Percentiles rank a stretch among this genome's conserved stretches.
Conservation (phyloP, 768 basidiomycete species). For the Pisolithus orientalis region DNA sequence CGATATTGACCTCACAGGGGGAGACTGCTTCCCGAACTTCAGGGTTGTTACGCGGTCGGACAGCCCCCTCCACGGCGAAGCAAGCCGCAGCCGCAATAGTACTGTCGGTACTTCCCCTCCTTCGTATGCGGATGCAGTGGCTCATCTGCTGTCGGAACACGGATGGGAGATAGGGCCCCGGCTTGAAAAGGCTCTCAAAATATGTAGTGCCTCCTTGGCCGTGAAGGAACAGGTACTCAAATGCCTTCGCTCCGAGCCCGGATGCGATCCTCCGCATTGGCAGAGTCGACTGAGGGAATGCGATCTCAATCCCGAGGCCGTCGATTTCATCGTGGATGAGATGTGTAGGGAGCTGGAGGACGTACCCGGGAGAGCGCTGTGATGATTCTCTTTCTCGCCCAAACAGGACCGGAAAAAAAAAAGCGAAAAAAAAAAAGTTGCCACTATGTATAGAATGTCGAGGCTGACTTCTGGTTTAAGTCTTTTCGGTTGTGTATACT, state of each 20-base stretch:
- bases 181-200: slow-evolving; percentile 18
- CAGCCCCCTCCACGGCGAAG: slow-evolving; percentile 8
- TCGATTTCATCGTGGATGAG: slow-evolving; percentile 16
- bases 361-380: not conserved
- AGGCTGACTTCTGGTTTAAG: too few relatives aligned
- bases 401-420: not conserved
- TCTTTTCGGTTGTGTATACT: too few relatives aligned
- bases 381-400: not conserved
- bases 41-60: slow-evolving; percentile 15
- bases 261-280: slow-evolving; percentile 26
- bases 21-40: not conserved
- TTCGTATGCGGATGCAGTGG: slow-evolving; percentile 8
- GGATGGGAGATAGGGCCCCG: slow-evolving; percentile 7
- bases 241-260: slow-evolving; percentile 18
- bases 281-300: slow-evolving; percentile 16
- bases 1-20: slow-evolving; percentile 1
- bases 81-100: not conserved
- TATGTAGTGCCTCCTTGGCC: slow-evolving; percentile 11
- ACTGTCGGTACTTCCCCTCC: slow-evolving; percentile 9
- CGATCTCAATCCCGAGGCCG: slow-evolving; percentile 11
- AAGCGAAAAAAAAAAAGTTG: not conserved
- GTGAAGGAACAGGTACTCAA: slow-evolving; percentile 16
- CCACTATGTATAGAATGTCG: too few relatives aligned
- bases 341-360: slow-evolving; percentile 23
- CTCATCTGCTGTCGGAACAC: slow-evolving; percentile 5